phyloP scores from a whole-genome alignment of 2,329 filamentous ascomycete species.

The Monilinia aucupariae region DNA sequence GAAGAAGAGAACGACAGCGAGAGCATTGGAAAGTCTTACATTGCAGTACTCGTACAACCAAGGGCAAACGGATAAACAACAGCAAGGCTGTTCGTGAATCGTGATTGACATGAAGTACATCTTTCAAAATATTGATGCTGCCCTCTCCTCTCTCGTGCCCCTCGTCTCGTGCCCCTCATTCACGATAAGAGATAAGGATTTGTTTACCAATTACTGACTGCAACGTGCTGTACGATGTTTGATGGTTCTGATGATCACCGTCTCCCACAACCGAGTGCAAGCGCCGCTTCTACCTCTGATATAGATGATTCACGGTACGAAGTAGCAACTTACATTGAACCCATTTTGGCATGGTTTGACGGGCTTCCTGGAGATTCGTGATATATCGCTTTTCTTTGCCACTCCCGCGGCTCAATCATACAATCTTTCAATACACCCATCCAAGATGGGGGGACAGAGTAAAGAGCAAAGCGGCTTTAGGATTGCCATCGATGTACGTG shows the following conservation, averaged over 20 bases:
- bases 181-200: constrained; percentile 15
- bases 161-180: constrained; percentile 11
- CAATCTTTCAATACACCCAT: constrained; percentile 20
- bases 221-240: not conserved
- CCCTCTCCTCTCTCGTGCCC: not conserved
- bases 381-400: constrained; percentile 4
- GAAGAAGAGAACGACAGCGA: too few relatives aligned
- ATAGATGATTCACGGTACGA: constrained; percentile 5
- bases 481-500: constrained; percentile 55
- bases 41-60: not conserved
- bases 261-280: constrained; percentile 13
- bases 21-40: not conserved
- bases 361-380: not conserved
- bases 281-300: constrained; percentile 6
- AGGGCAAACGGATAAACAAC: too few relatives aligned
- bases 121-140: not conserved
- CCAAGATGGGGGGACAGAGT: constrained; percentile 18
- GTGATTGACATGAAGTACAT: too few relatives aligned
- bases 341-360: not conserved
- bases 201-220: constrained; percentile 15
- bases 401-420: not conserved
- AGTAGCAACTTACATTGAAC: not conserved
- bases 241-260: constrained; percentile 4
- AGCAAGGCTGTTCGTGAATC: too few relatives aligned
- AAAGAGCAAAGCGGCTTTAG: constrained; percentile 51